These are phyloP conservation scores for Cryphonectria japonica DNA, from an alignment of 2,329 filamentous ascomycete species.

Conservation along the genomic window DNA sequence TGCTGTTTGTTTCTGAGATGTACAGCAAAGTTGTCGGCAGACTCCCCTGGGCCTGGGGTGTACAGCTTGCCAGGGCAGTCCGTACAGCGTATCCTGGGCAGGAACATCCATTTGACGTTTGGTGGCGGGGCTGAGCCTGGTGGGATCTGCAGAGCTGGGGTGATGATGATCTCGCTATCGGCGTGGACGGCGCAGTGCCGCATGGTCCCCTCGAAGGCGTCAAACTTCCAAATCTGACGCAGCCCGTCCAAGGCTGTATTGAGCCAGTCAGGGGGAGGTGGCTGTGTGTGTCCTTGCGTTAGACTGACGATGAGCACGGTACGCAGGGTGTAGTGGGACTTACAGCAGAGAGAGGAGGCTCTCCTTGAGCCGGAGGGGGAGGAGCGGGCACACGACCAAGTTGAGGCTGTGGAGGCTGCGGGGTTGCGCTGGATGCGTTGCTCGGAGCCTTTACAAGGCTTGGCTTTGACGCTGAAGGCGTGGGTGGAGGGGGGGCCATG, in stretches of 20 bases:
- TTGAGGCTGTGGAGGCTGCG: constrained; percentile 48
- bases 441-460: constrained; percentile 22
- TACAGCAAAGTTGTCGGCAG: constrained; percentile 88
- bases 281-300: constrained; percentile 54
- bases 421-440: constrained; percentile 33
- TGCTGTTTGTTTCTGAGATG: constrained; percentile 87
- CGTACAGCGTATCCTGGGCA: constrained; percentile 86
- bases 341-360: constrained; percentile 63
- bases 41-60: constrained; percentile 82
- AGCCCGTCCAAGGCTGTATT: constrained; percentile 72
- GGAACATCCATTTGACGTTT: constrained; percentile 76
- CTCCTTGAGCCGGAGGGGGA: constrained; percentile 61
- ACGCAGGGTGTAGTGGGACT: constrained; percentile 42
- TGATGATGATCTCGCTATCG: constrained; percentile 67
- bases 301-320: constrained; percentile 34
- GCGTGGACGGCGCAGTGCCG: constrained; percentile 82
- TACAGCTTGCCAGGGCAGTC: constrained; percentile 96
- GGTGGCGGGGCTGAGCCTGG: constrained; percentile 57
- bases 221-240: constrained; percentile 72
- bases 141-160: constrained; percentile 48
- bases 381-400: constrained; percentile 72
- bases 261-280: constrained; percentile 87
- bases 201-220: constrained; percentile 90
- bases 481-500: constrained; percentile 57
- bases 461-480: constrained; percentile 41